A percentile compares a stretch with the other conserved stretches of the same genome.
These are phyloP conservation scores for Setaria viridis DNA, from an alignment of 202 grass and related monocot species.

Conservation along the genomic window DNA sequence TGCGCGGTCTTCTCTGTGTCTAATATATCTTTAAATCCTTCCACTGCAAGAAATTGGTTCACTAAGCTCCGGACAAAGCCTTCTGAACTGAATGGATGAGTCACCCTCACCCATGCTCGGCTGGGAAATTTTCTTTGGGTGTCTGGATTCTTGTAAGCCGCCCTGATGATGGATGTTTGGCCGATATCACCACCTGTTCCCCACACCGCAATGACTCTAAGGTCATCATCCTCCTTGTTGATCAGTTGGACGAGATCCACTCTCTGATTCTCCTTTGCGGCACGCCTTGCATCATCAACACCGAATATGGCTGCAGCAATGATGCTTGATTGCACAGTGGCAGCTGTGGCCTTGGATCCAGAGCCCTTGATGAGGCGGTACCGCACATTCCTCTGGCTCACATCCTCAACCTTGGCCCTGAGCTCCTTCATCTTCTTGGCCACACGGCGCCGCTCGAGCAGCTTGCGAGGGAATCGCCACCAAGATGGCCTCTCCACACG, in stretches of 20 bases:
- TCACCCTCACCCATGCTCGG: not conserved
- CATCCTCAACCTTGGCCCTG: not conserved
- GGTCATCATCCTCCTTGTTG: not conserved
- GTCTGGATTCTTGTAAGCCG: not conserved
- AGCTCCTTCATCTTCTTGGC: constrained; percentile 6
- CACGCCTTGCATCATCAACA: not conserved
- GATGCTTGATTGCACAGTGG: not conserved
- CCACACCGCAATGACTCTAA: not conserved
- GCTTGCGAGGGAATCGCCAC: not conserved
- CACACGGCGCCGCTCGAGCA: not conserved
- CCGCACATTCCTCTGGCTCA: not conserved
- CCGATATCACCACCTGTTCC: not conserved
- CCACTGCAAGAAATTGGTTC: not conserved
- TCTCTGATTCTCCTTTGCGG: not conserved
- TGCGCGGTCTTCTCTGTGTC: not conserved
- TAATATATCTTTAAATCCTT: not conserved
- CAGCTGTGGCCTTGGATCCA: rapidly evolving
- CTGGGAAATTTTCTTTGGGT: not conserved
- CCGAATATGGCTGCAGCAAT: not conserved
- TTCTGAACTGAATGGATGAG: not conserved
- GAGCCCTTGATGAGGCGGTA: not conserved
- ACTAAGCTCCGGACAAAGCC: not conserved
- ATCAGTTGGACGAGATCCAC: not conserved
- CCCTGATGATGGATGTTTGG: not conserved
- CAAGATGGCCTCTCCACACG: not conserved